Evolutionary conservation across 371 early-diverging fungal genomes (phyloP).

Genomic region (Capillidium heterosporum): DNA sequence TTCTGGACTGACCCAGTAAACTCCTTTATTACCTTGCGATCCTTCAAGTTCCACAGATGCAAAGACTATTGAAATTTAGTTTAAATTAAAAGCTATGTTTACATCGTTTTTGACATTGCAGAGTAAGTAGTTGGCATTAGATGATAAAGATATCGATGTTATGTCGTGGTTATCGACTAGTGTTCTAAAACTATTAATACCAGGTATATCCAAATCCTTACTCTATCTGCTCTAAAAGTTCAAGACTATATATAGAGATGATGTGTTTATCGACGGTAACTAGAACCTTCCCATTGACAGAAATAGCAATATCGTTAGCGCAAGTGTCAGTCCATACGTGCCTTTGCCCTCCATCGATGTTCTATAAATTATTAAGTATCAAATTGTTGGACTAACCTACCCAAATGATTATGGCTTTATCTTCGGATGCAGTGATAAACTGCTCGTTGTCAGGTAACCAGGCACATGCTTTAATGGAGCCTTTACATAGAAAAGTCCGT

Average conservation of each 20-base stretch:
- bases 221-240: conserved; percentile 31
- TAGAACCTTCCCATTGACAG: conserved; percentile 47
- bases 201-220: conserved; percentile 9
- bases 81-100: background rate
- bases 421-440: conserved; percentile 65
- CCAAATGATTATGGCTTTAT: conserved; percentile 62
- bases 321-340: conserved; percentile 48
- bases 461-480: conserved; percentile 58
- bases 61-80: conserved; percentile 25
- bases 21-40: conserved; percentile 37
- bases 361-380: conserved; percentile 10
- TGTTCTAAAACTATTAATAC: background rate
- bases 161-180: background rate
- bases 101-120: conserved; percentile 8
- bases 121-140: conserved; percentile 6
- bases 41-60: conserved; percentile 76
- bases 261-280: conserved; percentile 52
- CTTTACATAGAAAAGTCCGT: conserved; percentile 33
- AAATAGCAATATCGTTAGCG: conserved; percentile 65
- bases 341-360: conserved; percentile 34
- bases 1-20: conserved; percentile 76
- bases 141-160: conserved; percentile 8
- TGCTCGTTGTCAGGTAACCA: conserved; percentile 59
- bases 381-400: conserved; percentile 8
- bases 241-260: conserved; percentile 53